Conservation (phyloP, 2,329 filamentous ascomycete genomes). For the Colletotrichum destructivum region DNA sequence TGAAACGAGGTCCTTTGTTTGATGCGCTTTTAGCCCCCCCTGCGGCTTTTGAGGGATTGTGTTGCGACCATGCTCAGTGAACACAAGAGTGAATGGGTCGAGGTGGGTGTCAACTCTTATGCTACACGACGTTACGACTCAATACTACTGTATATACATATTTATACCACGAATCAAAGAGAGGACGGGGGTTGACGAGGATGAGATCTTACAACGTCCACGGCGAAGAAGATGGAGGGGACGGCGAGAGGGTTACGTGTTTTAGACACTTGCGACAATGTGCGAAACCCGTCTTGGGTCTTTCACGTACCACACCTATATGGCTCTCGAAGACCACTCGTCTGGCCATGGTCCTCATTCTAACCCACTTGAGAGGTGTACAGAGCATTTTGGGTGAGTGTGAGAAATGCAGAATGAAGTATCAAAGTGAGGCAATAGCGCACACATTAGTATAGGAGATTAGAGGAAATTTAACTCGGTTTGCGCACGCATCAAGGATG, state of each 20-base stretch:
- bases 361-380: not conserved
- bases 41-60: not conserved
- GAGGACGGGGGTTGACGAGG: not conserved
- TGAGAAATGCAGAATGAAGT: not conserved
- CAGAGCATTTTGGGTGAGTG: not conserved
- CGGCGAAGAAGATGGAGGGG: not conserved
- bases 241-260: not conserved
- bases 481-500: not conserved
- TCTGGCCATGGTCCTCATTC: no score
- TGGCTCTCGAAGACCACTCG: not conserved
- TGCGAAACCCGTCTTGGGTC: not conserved
- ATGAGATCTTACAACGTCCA: not conserved
- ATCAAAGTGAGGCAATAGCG: not conserved
- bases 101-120: not conserved
- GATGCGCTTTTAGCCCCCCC: not conserved
- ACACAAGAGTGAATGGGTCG: not conserved
- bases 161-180: constrained; percentile 10
- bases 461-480: constrained; percentile 3
- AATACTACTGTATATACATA: constrained; percentile 16
- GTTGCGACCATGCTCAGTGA: not conserved
- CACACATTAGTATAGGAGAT: not conserved
- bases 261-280: not conserved
- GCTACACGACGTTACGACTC: constrained; percentile 34
- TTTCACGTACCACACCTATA: not conserved
- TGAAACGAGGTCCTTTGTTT: not conserved